These are phyloP conservation scores for Globisporangium mamillatum DNA, from an alignment of 352 stramenopile genomes.

Conservation along the genomic window DNA sequence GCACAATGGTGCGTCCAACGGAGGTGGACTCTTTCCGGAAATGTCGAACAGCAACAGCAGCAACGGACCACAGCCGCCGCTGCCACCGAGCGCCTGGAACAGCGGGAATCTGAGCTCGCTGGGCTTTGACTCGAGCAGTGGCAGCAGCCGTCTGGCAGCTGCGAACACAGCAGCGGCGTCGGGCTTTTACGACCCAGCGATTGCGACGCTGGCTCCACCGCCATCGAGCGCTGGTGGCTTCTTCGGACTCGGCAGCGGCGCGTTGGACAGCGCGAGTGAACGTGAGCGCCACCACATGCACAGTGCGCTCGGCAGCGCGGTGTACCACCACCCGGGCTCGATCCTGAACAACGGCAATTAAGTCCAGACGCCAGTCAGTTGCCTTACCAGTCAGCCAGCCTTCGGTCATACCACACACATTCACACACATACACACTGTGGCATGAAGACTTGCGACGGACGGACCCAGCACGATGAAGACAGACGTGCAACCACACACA, in stretches of 20 bases:
- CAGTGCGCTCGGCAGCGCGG: conserved; percentile 27
- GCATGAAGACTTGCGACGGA: conserved; percentile 3
- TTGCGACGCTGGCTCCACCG: conserved; percentile 30
- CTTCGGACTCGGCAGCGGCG: conserved; percentile 35
- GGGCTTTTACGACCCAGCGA: conserved; percentile 51
- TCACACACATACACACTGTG: conserved; percentile 14
- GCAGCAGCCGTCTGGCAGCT: conserved; percentile 1
- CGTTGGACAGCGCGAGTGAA: conserved; percentile 22
- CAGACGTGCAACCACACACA: conserved; percentile 14
- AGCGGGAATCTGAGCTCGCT: conserved; percentile 18
- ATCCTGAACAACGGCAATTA: conserved; percentile 50
- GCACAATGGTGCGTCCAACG: background rate
- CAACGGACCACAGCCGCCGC: background rate
- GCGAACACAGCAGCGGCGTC: conserved; percentile 11
- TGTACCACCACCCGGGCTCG: conserved; percentile 40
- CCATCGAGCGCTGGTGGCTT: conserved; percentile 16
- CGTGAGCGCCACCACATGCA: conserved; percentile 25
- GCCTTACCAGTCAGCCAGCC: background rate
- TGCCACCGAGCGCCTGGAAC: conserved; percentile 14
- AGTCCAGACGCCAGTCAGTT: background rate
- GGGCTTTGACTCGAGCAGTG: conserved; percentile 14
- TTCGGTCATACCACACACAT: conserved; percentile 11
- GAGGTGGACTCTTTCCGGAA: conserved; percentile 3
- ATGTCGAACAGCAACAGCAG: conserved; percentile 2
- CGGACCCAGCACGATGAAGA: conserved; percentile 12